These are phyloP conservation scores for Taiwanofungus camphoratus DNA, from an alignment of 1,284 basidiomycete species.

Conservation along the genomic window DNA sequence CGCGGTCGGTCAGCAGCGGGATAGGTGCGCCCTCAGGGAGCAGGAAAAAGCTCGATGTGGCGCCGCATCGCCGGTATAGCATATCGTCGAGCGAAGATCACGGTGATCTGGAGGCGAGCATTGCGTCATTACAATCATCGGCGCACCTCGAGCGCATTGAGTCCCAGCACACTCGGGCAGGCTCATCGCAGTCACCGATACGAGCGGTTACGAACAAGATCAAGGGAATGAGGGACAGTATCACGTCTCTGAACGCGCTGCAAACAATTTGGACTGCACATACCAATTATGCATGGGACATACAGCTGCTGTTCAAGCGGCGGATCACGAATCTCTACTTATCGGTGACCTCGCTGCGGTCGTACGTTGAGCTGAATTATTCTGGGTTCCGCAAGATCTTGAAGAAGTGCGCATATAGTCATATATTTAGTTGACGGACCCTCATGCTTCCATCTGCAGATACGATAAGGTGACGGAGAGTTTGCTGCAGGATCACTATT, in stretches of 20 bases:
- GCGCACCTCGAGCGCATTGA: neutral
- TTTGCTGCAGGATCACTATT: conserved; percentile 79
- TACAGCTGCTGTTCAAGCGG: conserved; percentile 87
- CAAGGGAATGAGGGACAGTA: conserved; percentile 44
- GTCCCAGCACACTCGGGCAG: conserved; percentile 6
- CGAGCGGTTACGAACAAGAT: conserved; percentile 41
- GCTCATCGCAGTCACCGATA: conserved; percentile 15
- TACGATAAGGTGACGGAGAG: conserved; percentile 94
- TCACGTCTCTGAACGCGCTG: conserved; percentile 33
- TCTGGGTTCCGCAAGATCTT: conserved; percentile 95
- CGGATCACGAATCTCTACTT: conserved; percentile 88
- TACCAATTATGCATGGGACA: conserved; percentile 84
- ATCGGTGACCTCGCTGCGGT: conserved; percentile 75
- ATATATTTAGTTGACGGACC: conserved; percentile 6
- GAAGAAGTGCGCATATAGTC: conserved; percentile 69
- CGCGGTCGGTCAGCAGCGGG: conserved; percentile 29
- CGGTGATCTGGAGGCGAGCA: conserved; percentile 37
- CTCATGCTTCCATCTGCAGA: conserved; percentile 31
- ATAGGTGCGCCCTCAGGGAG: conserved; percentile 21
- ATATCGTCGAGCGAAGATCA: conserved; percentile 48
- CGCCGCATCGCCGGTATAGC: conserved; percentile 39
- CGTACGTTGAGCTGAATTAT: conserved; percentile 93
- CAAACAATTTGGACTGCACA: conserved; percentile 77
- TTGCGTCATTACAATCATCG: conserved; percentile 29
- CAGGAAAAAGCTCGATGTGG: conserved; percentile 15